Evolutionary conservation across 495 filamentous ascomycete species (phyloP), one percentile per base, ranked within the genome.

Genomic region (Echria macrotheca): DNA sequence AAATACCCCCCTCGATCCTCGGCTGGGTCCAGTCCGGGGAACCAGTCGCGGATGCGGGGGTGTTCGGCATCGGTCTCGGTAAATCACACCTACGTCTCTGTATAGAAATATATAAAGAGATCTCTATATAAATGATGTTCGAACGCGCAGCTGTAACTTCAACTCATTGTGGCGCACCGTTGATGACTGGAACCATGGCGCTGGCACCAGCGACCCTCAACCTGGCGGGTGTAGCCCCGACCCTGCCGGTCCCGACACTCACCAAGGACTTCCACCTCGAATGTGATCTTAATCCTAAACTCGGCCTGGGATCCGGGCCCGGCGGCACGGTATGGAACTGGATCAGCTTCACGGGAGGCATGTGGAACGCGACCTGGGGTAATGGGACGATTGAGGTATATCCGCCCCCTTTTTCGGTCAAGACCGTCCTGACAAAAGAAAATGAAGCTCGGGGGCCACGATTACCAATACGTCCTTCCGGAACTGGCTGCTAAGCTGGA

Each of bases 221-320:
- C n/a, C n/a, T n/a, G n/a, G n/a, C n/a, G n/a, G n/a, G n/a, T n/a
- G n/a, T n/a, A n/a, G n/a, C n/a, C 35, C 10, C 12, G 15, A 31
- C 6, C 28, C 29, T 46, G 10, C 44, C 44, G 1, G 24, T 28
- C 37, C 46, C 46, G 1, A 49, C 46, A 15, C 24, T 49, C 23
- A 40, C 46, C 35, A 49, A 49, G 24, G 46, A 49, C 36, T 49
- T 49, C 37, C 46, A 39, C 4, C 35, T 49, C 9, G 46, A 49
- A 40, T 49, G 46, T 21, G 46, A 49, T 1, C 46, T 49, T 36
- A 49, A 49, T 19, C 46, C 46, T 25, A 49, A 49, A 25, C 24
- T 49, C 1, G 21, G 18, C 15, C 36, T 49, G 6, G 46, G 46
- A 1, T 15, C 24, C 2, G 46, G 46, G 5, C 46, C 46, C 7